These are phyloP conservation scores for Parachaetomium inaequale DNA, from an alignment of 495 filamentous ascomycete species.

Conservation along the genomic window DNA sequence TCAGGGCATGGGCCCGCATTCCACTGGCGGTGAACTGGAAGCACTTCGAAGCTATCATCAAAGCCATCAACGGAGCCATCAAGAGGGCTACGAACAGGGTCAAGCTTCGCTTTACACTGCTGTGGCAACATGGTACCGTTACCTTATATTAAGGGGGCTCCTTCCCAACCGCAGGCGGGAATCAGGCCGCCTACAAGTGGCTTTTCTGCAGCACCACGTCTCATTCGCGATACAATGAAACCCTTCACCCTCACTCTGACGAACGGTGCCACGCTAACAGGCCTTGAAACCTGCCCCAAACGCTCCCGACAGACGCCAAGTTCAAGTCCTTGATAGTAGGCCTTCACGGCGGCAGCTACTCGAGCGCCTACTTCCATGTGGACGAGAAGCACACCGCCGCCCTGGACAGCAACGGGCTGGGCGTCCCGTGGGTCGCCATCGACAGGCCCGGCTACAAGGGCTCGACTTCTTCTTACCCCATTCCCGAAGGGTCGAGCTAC, in stretches of 20 bases:
- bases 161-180: too few relatives aligned
- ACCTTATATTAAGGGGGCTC: too few relatives aligned
- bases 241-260: background rate
- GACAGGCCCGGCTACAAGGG: slow-evolving; percentile 35
- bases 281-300: slow-evolving; percentile 17
- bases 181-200: too few relatives aligned
- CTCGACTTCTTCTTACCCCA: slow-evolving; percentile 21
- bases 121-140: too few relatives aligned
- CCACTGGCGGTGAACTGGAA: too few relatives aligned
- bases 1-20: too few relatives aligned
- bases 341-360: slow-evolving; percentile 38
- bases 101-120: too few relatives aligned
- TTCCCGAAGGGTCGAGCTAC: slow-evolving; percentile 17
- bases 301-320: background rate
- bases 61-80: too few relatives aligned
- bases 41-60: too few relatives aligned
- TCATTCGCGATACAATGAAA: background rate
- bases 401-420: slow-evolving; percentile 21
- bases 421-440: slow-evolving; percentile 35
- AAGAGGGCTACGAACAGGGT: too few relatives aligned
- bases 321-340: slow-evolving; percentile 25
- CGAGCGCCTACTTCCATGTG: slow-evolving; percentile 37
- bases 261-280: slow-evolving; percentile 24
- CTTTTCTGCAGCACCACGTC: too few relatives aligned
- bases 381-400: slow-evolving; percentile 30